phyloP scores from a whole-genome alignment of 192 early-diverging fungal species.

The Haplosporangium gracile region DNA sequence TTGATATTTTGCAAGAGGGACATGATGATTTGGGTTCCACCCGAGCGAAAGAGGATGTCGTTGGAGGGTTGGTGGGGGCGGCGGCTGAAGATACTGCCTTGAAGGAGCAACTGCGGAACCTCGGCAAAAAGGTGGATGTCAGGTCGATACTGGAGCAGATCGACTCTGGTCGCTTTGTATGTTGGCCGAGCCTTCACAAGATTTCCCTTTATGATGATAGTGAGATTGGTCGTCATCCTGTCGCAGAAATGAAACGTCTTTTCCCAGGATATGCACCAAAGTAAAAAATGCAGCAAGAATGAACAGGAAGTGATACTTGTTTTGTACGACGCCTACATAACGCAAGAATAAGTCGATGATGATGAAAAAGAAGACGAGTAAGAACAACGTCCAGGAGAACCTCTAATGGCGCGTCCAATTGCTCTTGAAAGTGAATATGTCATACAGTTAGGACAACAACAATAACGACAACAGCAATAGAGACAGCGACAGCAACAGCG shows the following conservation, averaged over 20 bases:
- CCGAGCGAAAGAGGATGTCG: not conserved
- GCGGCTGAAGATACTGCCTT: not conserved
- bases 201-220: not conserved
- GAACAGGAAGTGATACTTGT: too few relatives aligned
- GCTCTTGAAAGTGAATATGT: too few relatives aligned
- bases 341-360: not conserved
- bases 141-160: not conserved
- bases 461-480: too few relatives aligned
- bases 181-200: not conserved
- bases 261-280: not conserved
- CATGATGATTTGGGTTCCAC: not conserved
- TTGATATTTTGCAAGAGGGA: not conserved
- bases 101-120: not conserved
- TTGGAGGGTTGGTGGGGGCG: not conserved
- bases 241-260: not conserved
- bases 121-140: not conserved
- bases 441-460: too few relatives aligned
- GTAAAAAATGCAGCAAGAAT: not conserved
- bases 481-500: too few relatives aligned
- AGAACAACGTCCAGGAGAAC: too few relatives aligned
- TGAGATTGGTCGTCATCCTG: not conserved
- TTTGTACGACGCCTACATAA: too few relatives aligned
- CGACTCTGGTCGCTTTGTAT: not conserved
- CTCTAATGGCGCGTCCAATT: too few relatives aligned
- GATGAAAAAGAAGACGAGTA: too few relatives aligned